These are phyloP conservation scores for Syzygium aromaticum DNA, from an alignment of 345 rosid genomes.

Conservation along the genomic window DNA sequence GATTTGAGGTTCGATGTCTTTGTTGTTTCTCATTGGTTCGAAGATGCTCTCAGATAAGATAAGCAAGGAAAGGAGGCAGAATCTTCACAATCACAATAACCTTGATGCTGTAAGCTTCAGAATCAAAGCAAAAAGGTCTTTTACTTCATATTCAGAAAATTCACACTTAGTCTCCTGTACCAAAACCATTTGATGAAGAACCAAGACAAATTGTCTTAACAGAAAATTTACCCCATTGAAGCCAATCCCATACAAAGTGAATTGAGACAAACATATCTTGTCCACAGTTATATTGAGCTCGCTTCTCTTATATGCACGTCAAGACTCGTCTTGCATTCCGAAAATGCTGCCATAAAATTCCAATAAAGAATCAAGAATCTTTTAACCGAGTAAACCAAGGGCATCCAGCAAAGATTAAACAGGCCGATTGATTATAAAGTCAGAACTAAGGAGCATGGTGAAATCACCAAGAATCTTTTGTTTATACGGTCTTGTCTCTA, in stretches of 20 bases:
- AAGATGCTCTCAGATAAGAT: neutral
- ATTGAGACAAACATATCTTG: neutral
- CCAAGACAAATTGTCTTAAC: neutral
- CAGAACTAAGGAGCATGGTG: neutral
- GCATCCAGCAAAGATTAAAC: neutral
- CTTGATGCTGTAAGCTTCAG: neutral
- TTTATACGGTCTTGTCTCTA: neutral
- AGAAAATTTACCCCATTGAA: neutral
- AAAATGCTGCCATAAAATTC: neutral
- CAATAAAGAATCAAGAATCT: neutral
- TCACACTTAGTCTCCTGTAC: neutral
- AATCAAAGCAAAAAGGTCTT: neutral
- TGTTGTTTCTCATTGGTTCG: neutral
- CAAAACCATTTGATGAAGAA: neutral
- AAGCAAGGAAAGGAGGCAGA: neutral
- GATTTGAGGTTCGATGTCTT: neutral
- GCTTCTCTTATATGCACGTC: neutral
- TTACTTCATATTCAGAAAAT: neutral
- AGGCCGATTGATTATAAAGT: neutral
- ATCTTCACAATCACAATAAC: neutral
- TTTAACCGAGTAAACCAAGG: neutral
- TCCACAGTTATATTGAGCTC: neutral
- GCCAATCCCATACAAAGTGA: neutral
- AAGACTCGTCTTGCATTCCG: neutral
- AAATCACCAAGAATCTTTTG: neutral